Conservation (phyloP, 2,329 filamentous ascomycete genomes). For the Scedosporium apiospermum region DNA sequence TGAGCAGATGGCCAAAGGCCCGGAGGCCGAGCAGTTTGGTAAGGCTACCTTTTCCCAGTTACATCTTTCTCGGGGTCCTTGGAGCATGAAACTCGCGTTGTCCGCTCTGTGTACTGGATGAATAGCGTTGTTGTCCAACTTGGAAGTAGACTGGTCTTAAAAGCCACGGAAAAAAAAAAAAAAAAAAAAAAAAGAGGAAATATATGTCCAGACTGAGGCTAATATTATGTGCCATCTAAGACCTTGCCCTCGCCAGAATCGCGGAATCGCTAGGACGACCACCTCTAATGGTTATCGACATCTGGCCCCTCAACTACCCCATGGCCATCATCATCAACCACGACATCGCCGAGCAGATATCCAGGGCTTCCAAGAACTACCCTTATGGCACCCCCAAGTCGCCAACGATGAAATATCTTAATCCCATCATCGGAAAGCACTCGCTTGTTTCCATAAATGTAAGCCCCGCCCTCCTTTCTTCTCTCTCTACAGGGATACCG, state of each 20-base stretch:
- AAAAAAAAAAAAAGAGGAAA: no score
- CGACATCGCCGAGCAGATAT: constrained; percentile 27
- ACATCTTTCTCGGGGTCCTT: background rate
- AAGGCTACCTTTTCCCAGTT: background rate
- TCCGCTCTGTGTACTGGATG: background rate
- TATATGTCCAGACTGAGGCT: background rate
- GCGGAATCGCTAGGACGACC: constrained; percentile 20
- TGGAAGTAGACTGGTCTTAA: background rate
- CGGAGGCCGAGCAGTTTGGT: constrained; percentile 2
- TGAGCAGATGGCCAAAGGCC: constrained; percentile 2
- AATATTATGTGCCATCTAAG: background rate
- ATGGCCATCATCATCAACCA: constrained; percentile 22
- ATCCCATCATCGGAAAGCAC: constrained; percentile 2
- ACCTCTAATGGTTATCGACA: constrained; percentile 22
- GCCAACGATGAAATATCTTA: background rate
- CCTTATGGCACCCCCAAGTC: constrained; percentile 23
- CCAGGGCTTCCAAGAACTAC: constrained; percentile 19
- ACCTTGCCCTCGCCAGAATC: constrained; percentile 13
- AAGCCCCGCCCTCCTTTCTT: background rate
- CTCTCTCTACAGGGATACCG: background rate
- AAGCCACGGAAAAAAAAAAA: background rate
- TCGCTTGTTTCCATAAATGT: constrained; percentile 5
- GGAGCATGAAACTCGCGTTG: background rate
- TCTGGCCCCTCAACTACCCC: constrained; percentile 22
- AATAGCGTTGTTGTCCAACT: background rate